phyloP scores from a whole-genome alignment of 305 asterid genomes.

The Nicotiana rustica region DNA sequence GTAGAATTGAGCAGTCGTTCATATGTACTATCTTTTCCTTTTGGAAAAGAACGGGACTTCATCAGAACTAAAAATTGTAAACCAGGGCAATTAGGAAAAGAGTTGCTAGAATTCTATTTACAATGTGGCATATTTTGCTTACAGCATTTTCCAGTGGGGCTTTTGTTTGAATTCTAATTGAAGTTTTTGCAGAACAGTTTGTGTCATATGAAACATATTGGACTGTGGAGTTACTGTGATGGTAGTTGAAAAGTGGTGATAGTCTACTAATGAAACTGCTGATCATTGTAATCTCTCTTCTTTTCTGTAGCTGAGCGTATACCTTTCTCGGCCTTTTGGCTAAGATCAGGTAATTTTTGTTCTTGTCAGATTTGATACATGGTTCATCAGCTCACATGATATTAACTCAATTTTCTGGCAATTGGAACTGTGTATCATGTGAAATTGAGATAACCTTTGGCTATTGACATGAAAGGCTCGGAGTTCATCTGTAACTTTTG shows the following conservation, averaged over 20 bases:
- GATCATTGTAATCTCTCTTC: background rate
- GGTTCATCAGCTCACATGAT: too few relatives aligned
- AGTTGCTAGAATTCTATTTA: background rate
- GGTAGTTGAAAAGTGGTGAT: too few relatives aligned
- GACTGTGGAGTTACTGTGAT: too few relatives aligned
- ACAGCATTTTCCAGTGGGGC: background rate
- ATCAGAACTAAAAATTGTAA: background rate
- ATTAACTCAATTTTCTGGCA: background rate
- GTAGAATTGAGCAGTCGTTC: background rate
- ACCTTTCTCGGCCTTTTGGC: slow-evolving; percentile 79
- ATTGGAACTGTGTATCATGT: background rate
- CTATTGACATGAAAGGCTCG: background rate
- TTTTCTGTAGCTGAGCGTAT: slow-evolving; percentile 29
- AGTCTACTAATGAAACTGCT: background rate
- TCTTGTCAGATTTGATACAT: slow-evolving; percentile 49
- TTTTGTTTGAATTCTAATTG: background rate
- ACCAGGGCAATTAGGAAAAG: slow-evolving; percentile 2
- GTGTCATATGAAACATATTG: background rate
- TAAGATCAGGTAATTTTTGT: slow-evolving; percentile 74
- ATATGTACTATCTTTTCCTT: background rate
- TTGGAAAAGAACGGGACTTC: background rate
- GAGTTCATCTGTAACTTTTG: background rate
- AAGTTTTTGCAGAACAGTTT: background rate
- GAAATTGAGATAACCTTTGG: too few relatives aligned
- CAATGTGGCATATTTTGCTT: background rate